Conservation (phyloP, 495 filamentous ascomycete genomes). For the Lasiosphaeriaceae sp. region DNA sequence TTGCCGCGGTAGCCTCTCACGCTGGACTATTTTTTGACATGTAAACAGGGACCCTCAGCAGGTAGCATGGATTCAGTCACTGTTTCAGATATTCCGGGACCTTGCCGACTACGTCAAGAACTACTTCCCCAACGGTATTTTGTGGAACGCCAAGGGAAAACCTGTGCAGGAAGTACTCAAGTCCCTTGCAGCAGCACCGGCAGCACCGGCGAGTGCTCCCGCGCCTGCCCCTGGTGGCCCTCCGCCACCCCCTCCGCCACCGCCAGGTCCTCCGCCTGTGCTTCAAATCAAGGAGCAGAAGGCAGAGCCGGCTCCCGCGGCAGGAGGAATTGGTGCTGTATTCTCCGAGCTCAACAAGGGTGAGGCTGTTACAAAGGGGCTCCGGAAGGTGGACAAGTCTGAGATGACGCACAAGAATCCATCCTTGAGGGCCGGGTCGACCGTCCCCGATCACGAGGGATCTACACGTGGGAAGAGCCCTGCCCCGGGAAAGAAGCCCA, state of each 20-base stretch:
- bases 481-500: conserved; percentile 83
- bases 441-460: conserved; percentile 58
- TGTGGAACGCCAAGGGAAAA: conserved; percentile 83
- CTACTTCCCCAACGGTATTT: conserved; percentile 72
- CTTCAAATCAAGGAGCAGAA: conserved; percentile 46
- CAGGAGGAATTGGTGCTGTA: conserved; percentile 70
- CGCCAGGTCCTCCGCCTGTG: conserved; percentile 54
- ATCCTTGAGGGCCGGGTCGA: conserved; percentile 68
- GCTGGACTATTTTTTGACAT: not conserved
- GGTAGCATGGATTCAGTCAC: conserved; percentile 80
- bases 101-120: conserved; percentile 76
- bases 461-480: conserved; percentile 70
- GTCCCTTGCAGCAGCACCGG: conserved; percentile 33
- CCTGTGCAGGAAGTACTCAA: conserved; percentile 67
- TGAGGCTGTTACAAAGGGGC: conserved; percentile 73
- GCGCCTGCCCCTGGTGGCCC: conserved; percentile 42
- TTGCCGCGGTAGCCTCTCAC: not conserved
- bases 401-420: conserved; percentile 99
- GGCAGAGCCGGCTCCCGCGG: conserved; percentile 21
- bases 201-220: conserved; percentile 27
- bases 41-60: conserved; percentile 64
- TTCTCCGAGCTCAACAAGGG: conserved; percentile 90
- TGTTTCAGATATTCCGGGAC: conserved; percentile 79
- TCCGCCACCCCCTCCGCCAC: conserved; percentile 78
- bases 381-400: conserved; percentile 89